Percentiles rank a stretch among this genome's conserved stretches.
phyloP scores from a whole-genome alignment of 1,284 basidiomycete genomes.

The Microbotryum violaceum region DNA sequence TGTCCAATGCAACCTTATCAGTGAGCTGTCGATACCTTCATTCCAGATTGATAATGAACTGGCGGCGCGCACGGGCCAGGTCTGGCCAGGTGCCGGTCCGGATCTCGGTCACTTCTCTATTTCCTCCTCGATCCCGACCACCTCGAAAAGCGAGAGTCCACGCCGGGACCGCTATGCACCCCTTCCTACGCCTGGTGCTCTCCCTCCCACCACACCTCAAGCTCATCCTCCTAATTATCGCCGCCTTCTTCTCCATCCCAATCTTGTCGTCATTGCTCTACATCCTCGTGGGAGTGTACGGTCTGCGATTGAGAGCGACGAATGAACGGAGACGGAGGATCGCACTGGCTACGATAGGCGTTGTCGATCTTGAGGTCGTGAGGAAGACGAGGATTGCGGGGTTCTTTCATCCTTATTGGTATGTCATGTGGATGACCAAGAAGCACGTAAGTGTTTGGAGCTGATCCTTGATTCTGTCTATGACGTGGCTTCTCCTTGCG shows the following conservation, averaged over 20 bases:
- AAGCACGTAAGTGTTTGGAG: too few relatives aligned
- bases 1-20: too few relatives aligned
- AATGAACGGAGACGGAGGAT: background rate
- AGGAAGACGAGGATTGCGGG: constrained; percentile 51
- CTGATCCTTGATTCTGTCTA: background rate
- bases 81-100: too few relatives aligned
- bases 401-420: constrained; percentile 96
- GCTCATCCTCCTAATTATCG: background rate
- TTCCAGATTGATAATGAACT: too few relatives aligned
- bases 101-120: too few relatives aligned
- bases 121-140: too few relatives aligned
- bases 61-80: too few relatives aligned
- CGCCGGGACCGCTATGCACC: background rate
- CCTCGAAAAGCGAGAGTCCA: too few relatives aligned
- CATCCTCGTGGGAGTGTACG: background rate
- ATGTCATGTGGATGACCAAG: constrained; percentile 35
- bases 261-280: background rate
- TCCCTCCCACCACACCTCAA: constrained; percentile 5
- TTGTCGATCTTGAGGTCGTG: background rate
- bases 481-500: background rate
- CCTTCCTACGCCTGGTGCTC: background rate
- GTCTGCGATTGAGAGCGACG: background rate
- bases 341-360: background rate
- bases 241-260: background rate
- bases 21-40: too few relatives aligned